Conservation (phyloP, 2,329 filamentous ascomycete genomes). For the Xylaria sp. region DNA sequence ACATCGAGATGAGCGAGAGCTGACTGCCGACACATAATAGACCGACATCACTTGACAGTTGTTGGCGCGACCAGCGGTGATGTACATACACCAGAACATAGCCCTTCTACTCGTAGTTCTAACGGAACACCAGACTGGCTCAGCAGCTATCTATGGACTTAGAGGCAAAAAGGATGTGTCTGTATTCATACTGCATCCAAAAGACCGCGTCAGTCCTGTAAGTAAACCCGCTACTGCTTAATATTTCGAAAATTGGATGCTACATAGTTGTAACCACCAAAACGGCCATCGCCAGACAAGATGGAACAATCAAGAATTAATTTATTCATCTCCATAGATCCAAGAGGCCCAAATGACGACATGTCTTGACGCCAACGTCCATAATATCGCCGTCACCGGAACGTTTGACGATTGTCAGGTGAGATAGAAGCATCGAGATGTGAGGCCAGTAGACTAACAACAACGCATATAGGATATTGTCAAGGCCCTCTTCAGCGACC, state of each 20-base stretch:
- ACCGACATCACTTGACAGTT: constrained; percentile 83
- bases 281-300: background rate
- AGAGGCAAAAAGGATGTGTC: constrained; percentile 96
- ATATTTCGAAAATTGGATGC: background rate
- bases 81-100: constrained; percentile 28
- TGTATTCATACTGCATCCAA: constrained; percentile 93
- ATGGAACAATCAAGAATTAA: background rate
- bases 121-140: constrained; percentile 72
- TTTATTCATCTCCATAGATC: constrained; percentile 55
- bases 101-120: background rate
- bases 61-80: constrained; percentile 88
- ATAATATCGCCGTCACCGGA: constrained; percentile 88
- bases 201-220: constrained; percentile 80
- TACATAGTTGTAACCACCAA: background rate
- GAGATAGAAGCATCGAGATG: background rate
- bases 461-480: constrained; percentile 74
- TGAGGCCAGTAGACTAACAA: background rate
- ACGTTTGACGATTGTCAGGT: constrained; percentile 94
- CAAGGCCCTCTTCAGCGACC: constrained; percentile 89
- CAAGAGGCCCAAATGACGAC: constrained; percentile 99
- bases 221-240: constrained; percentile 1
- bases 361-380: constrained; percentile 87
- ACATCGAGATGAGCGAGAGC: background rate
- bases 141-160: constrained; percentile 94
- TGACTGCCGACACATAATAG: constrained; percentile 51